Percentiles rank a stretch among this genome's conserved stretches.
Evolutionary conservation across 306 rosid genomes (phyloP).

Genomic region (Malus domestica): DNA sequence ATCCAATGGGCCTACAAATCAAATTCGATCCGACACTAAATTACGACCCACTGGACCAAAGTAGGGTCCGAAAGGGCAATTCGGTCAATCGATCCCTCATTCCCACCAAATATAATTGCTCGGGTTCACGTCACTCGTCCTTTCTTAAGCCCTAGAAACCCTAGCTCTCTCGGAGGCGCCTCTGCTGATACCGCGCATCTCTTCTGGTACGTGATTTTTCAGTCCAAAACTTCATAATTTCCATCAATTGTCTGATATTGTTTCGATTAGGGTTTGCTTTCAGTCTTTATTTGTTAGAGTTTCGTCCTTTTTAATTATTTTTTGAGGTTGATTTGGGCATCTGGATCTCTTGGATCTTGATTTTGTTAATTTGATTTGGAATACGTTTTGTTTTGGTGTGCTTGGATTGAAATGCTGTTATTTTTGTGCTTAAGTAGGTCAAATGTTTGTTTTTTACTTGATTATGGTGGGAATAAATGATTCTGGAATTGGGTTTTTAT

Average conservation of each 20-base stretch:
- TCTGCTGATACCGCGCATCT: conserved; percentile 4
- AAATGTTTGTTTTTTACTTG: background rate
- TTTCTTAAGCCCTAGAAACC: conserved; percentile 3
- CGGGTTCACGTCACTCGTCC: background rate
- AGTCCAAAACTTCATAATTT: background rate
- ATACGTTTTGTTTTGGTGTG: background rate
- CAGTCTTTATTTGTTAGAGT: background rate
- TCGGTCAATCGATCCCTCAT: background rate
- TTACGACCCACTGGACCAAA: background rate
- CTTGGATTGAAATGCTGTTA: background rate
- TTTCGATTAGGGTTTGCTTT: background rate
- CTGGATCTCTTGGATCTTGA: background rate
- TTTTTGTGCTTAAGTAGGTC: background rate
- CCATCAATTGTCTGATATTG: background rate
- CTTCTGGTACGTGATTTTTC: background rate
- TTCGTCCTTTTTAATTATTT: background rate
- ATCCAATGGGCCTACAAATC: background rate
- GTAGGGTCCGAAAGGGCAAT: background rate
- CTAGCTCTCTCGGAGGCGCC: conserved; percentile 12
- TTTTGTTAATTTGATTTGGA: background rate
- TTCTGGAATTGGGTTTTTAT: background rate
- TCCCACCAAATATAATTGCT: background rate
- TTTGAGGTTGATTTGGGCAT: background rate
- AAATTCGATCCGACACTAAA: background rate
- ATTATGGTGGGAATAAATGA: background rate